Evolutionary conservation across 805 yeast genomes (phyloP), one percentile per base, ranked within the genome.

Genomic region (Cyberlindnera americana): DNA sequence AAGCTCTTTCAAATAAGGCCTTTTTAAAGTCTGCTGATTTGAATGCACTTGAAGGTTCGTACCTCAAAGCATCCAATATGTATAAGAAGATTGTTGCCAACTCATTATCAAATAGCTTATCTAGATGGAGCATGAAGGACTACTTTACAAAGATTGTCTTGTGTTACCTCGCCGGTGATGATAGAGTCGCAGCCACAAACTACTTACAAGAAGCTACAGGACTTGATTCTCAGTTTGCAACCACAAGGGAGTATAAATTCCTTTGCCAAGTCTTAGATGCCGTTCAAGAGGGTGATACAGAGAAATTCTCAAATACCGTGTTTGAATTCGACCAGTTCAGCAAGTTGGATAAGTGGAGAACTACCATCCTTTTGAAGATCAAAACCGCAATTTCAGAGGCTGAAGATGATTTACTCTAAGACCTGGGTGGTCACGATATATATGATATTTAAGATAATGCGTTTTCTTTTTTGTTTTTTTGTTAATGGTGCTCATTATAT

Each of bases 41-140:
- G 51, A 73, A 81, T 38, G 95, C 96, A 14, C 64, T 82, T 43
- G 72, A 73, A 40, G 90, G 81, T n/a, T 75, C 84, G 42, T 90
- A 83, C 59, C 59, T 73, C 17, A 77, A 76, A 46, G 96, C 98
- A 1, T 76, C 87, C 31, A 81, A 78, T 39, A 73, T 78, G 35
- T 93, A 83, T 57, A 93, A 88, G 55, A 72, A 73, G 43, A 79
- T 93, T 24, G 93, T 91, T 23, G 78, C 81, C 58, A 83, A 77
- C 50, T 78, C 87, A 53, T 58, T 85, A 38, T 82, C 81, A 47
- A 88, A 83, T 61, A 78, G 75, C 49, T 68, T 89, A 46, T 77
- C 91, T 29, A 83, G 80, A 64, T 93, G 97, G 97, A 81, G 88
- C 37, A 70, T 93, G 57, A 93, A 93, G 62, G 99, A 93, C 41